Percentiles rank a stretch among this genome's conserved stretches.
Conservation (phyloP, 2,329 filamentous ascomycete species). For the Venturia nashicola region DNA sequence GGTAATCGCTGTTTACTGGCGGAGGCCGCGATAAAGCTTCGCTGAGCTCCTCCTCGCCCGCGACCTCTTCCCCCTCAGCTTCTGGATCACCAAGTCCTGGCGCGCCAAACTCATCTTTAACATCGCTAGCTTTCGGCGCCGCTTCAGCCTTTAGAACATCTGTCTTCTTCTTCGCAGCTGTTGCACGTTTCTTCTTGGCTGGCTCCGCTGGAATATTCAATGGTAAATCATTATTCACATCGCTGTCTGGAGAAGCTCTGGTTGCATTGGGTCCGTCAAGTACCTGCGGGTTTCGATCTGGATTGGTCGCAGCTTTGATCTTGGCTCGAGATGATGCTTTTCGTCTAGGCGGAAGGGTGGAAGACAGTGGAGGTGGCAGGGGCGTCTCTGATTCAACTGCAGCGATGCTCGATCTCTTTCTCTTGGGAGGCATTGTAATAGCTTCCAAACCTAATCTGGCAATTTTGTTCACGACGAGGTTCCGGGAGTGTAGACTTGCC, state of each 20-base stretch:
- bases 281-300: constrained; percentile 3
- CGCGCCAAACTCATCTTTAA: background rate
- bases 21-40: constrained; percentile 52
- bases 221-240: background rate
- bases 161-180: constrained; percentile 11
- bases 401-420: constrained; percentile 4
- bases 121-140: background rate
- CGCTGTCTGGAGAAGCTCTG: constrained; percentile 8
- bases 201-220: background rate
- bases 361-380: background rate
- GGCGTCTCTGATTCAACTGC: background rate
- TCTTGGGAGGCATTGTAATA: constrained; percentile 5
- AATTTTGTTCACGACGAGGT: background rate
- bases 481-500: background rate
- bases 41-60: constrained; percentile 45
- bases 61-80: constrained; percentile 39
- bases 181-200: background rate
- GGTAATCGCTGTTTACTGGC: constrained; percentile 67
- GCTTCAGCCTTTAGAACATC: constrained; percentile 8
- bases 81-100: constrained; percentile 2
- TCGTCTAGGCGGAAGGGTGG: background rate
- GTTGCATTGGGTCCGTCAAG: constrained; percentile 6
- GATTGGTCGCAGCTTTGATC: background rate
- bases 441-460: background rate
- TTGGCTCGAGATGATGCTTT: background rate